Percentiles rank a stretch among this genome's conserved stretches.
Evolutionary conservation across 225 moss, liverwort and hornwort genomes (phyloP).

Genomic region (Pseudoscleropodium purum): DNA sequence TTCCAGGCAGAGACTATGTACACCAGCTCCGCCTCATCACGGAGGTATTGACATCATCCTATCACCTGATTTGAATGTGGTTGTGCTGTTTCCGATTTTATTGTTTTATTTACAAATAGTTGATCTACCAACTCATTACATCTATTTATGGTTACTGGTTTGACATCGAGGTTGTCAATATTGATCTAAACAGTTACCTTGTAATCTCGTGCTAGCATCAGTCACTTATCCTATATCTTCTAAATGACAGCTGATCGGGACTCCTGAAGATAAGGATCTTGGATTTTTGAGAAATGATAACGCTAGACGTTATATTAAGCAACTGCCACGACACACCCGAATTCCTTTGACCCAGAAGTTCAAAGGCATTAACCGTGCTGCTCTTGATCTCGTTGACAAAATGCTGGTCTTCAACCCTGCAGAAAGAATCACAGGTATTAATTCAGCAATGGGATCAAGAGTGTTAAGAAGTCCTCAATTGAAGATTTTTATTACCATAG

Average conservation of each 20-base stretch:
- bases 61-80: not conserved
- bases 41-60: constrained; percentile 23
- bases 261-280: constrained; percentile 49
- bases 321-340: constrained; percentile 30
- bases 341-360: constrained; percentile 36
- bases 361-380: constrained; percentile 20
- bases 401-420: constrained; percentile 54
- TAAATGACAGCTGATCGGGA: constrained; percentile 40
- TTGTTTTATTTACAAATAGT: not conserved
- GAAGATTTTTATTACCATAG: not conserved
- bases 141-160: not conserved
- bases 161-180: not conserved
- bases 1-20: constrained; percentile 57
- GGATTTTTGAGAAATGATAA: constrained; percentile 56
- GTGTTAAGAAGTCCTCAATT: not conserved
- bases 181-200: not conserved
- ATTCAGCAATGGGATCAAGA: not conserved
- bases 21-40: constrained; percentile 58
- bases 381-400: constrained; percentile 43
- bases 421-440: constrained; percentile 43
- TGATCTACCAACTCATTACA: not conserved
- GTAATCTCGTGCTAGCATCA: not conserved
- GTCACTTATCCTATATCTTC: not conserved
- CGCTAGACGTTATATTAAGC: constrained; percentile 44
- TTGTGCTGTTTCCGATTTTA: not conserved